Base-by-base conservation (phyloP, 2,329 filamentous ascomycete genomes). In the Cordyceps militaris region DNA sequence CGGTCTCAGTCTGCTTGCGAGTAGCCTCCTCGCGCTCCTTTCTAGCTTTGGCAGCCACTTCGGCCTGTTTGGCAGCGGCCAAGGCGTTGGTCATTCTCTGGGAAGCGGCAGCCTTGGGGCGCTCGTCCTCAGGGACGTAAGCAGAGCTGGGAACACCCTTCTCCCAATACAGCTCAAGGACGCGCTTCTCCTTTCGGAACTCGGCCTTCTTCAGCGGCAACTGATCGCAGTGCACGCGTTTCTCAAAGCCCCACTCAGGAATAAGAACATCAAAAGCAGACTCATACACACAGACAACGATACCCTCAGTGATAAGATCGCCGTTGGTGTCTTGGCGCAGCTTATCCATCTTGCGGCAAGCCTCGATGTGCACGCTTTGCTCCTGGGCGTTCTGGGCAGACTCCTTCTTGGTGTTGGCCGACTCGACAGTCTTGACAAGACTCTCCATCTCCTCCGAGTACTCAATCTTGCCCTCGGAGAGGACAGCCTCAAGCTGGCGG, bases 331-430 rank as follows among this genome's bases (percentile, higher is more conserved):
- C 89, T 70, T 91, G 86, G 63, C 89, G 86, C 73, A 88, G 89
- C 77, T 89, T 91, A 75, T 97, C 92, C 89, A 99, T 97, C 66
- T 85, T 87, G 65, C 94, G 88, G 79, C 94, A 99, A 5, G 93
- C 91, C 71, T 97, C 94, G 62, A 99, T 97, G 75, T 99, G 94
- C 51, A 99, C 91, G 72, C 94, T 97, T 76, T 99, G 94, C 73
- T 99, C 94, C 72, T 99, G 94, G 14, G 94, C 94, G 67, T 91
- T 94, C 75, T 96, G 93, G 1, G 94, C 91, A 13, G 92, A 97
- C 70, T 99, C 94, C 74, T 97, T 99, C 85, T 97, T 99, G 69
- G 89, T 96, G 78, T 99, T 99, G 81, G 91, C 96, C 65, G 90
- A 85, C 73, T 99, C 94, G 9, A 92, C 89, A 52, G 89, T 96